A percentile compares a stretch with the other conserved stretches of the same genome.
These are phyloP conservation scores for Crepidotus variabilis DNA, from an alignment of 768 basidiomycete species.

Conservation along the genomic window DNA sequence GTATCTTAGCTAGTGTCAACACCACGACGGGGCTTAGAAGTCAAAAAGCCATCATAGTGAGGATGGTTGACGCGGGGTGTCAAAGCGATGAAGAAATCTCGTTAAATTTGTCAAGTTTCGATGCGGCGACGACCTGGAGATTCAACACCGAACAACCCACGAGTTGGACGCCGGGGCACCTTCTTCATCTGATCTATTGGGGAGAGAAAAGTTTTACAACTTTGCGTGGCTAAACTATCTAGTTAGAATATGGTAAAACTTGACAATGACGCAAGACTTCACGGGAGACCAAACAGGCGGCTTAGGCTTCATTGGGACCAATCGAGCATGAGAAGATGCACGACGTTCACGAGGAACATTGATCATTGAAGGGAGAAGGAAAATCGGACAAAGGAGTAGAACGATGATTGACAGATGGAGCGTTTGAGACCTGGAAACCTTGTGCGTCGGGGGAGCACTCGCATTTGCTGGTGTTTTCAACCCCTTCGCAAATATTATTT, in stretches of 20 bases:
- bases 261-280: neutral
- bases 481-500: neutral
- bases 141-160: neutral
- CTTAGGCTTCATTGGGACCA: neutral
- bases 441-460: neutral
- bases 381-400: neutral
- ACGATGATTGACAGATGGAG: neutral
- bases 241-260: neutral
- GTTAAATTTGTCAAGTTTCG: neutral
- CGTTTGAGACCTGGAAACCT: neutral
- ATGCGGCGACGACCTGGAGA: neutral
- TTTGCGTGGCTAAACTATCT: neutral
- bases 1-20: neutral
- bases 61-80: conserved; percentile 4
- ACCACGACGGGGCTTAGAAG: neutral
- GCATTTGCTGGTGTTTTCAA: neutral
- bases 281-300: neutral
- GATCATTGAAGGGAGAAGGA: neutral
- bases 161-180: neutral
- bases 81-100: neutral
- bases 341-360: neutral
- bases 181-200: neutral
- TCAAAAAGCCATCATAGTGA: neutral
- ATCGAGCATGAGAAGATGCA: neutral
- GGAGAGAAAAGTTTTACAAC: neutral